Evolutionary conservation across 768 basidiomycete genomes (phyloP), one percentile per base, ranked within the genome.

Genomic region (Ephemerocybe angulata): DNA sequence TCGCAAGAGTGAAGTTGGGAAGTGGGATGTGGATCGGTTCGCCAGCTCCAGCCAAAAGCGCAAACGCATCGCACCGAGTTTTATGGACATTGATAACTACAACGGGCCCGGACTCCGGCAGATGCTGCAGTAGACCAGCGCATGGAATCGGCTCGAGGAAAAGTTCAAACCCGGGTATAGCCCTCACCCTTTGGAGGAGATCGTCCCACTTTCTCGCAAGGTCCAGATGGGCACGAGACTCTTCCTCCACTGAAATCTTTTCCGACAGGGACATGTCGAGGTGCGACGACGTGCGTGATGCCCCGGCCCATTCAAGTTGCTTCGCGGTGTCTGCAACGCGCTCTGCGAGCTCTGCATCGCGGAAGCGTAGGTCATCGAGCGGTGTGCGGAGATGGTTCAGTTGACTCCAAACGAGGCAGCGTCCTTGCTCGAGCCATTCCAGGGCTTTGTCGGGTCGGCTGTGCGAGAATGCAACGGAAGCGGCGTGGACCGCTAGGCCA

Each of bases 361-460:
- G 24, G 11, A 10, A n/a, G 7, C 53, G 27, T n/a, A 65, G 57
- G 22, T 50, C 35, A n/a, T 65, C 62, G 4, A 61, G 35, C 12
- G 60, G 54, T 3, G 52, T 53, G 4, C 59, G 56, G 37, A 61
- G 57, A 33, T 50, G 25, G 12, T 53, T 54, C 3, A 57, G 49
- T 42, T 63, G 62, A 1, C 46, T 38, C 62, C 62, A 63, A 27
- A 63, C 49, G 7, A 63, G 33, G 22, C 54, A 56, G 7, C 62
- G 60, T 3, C 60, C 67, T 51, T 66, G 62, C 33, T 69, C 68
- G 3, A 76, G 62, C 64, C 72, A 64, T 56, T 74, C 70, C 35
- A 75, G 59, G 13, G 64, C 68, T 17, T 53, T 62, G 3, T 65
- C 54, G 12, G 60, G 50, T 5, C 65, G 56, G 10, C 52, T 52